phyloP scores from a whole-genome alignment of 352 stramenopile genomes.

The Phytophthora parvispora region DNA sequence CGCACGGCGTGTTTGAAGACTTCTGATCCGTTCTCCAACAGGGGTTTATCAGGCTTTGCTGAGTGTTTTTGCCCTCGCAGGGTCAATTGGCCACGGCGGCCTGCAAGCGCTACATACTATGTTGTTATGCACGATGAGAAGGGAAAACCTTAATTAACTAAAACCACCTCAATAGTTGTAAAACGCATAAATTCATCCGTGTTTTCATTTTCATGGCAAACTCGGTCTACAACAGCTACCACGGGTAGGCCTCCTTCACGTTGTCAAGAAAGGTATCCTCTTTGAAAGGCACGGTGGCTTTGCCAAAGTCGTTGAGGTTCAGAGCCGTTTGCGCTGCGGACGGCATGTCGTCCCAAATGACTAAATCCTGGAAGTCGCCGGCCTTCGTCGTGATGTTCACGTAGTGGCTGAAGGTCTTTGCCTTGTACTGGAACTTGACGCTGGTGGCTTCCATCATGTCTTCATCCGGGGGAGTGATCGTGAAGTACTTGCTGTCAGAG shows the following conservation, averaged over 20 bases:
- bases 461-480: slow-evolving; percentile 2
- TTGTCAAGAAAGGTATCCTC: slow-evolving; percentile 30
- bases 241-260: slow-evolving; percentile 21
- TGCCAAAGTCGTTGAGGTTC: slow-evolving; percentile 35
- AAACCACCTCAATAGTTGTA: no score
- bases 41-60: no score
- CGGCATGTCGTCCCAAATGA: slow-evolving; percentile 28
- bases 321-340: slow-evolving; percentile 27
- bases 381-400: slow-evolving; percentile 25
- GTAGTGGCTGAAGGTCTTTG: slow-evolving; percentile 23
- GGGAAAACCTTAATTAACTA: no score
- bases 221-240: no score
- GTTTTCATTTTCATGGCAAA: no score
- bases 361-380: slow-evolving; percentile 29
- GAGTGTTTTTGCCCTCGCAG: no score
- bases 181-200: no score
- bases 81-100: no score
- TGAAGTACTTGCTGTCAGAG: slow-evolving; percentile 19
- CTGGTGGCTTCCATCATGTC: slow-evolving; percentile 21
- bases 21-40: no score
- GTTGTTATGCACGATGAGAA: no score
- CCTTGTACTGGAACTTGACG: slow-evolving; percentile 23
- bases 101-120: no score
- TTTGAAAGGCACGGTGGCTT: slow-evolving; percentile 36
- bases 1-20: no score